Conservation (phyloP, 129 eudicot species). For the Oenanthe sinensis region DNA sequence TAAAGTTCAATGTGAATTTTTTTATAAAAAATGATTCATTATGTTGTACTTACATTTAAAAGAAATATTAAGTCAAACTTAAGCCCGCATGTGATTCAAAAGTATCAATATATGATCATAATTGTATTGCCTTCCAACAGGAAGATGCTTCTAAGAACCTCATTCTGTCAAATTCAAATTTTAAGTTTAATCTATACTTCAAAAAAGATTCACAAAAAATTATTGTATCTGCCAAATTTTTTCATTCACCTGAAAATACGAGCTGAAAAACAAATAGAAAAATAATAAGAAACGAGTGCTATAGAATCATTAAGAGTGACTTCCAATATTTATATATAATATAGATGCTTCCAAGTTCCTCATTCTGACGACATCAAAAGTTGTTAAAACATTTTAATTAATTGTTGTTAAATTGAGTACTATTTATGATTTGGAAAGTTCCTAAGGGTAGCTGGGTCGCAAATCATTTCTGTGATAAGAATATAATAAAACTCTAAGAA, state of each 20-base stretch:
- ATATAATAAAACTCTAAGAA: neutral
- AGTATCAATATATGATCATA: neutral
- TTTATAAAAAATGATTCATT: neutral
- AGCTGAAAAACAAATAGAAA: too few species aligned
- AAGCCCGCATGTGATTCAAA: conserved; percentile 7
- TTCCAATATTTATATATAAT: neutral
- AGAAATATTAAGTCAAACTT: neutral
- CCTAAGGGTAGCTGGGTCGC: neutral
- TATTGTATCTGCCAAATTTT: neutral
- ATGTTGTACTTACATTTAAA: neutral
- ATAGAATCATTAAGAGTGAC: neutral
- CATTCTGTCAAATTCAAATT: neutral
- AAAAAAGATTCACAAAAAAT: neutral
- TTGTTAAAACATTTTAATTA: neutral
- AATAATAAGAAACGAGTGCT: neutral
- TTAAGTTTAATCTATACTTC: neutral
- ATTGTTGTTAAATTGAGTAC: neutral
- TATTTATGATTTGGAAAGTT: neutral
- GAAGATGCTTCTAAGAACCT: conserved; percentile 6
- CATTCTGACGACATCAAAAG: neutral
- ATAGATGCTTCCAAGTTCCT: neutral
- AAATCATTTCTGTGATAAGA: neutral
- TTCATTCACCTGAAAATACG: too few species aligned
- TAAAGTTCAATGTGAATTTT: neutral
- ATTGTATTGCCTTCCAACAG: neutral